Conservation (phyloP, 2,329 filamentous ascomycete genomes). For the Monosporascus sp. region DNA sequence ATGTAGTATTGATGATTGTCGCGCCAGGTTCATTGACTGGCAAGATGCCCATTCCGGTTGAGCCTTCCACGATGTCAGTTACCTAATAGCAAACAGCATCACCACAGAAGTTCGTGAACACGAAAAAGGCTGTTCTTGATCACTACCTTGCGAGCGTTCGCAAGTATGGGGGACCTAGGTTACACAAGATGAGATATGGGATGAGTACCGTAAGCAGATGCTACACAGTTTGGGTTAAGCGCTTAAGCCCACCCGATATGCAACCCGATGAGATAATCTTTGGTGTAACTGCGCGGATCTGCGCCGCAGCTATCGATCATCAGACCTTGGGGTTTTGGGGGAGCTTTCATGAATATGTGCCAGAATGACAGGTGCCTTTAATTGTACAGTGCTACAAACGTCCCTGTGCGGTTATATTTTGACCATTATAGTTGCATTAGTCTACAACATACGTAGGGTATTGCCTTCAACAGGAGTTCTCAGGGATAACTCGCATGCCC, state of each 20-base stretch:
- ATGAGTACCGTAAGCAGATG: constrained; percentile 24
- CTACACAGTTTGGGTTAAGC: constrained; percentile 25
- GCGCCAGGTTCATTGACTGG: constrained; percentile 27
- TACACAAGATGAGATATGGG: constrained; percentile 21
- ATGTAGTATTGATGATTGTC: no score
- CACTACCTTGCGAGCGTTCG: constrained; percentile 21
- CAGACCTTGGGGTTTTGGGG: constrained; percentile 22
- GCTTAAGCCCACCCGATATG: constrained; percentile 22
- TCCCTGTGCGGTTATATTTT: no score
- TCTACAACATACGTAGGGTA: no score
- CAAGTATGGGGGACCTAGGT: constrained; percentile 10
- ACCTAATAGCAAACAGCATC: constrained; percentile 24
- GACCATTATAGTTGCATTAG: no score
- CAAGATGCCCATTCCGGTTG: constrained; percentile 25
- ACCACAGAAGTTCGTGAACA: constrained; percentile 22
- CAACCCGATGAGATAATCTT: constrained; percentile 24
- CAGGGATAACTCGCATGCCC: no score
- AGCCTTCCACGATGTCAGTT: constrained; percentile 28
- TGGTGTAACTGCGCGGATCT: constrained; percentile 21
- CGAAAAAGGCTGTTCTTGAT: constrained; percentile 22
- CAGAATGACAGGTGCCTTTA: no score
- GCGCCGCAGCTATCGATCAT: constrained; percentile 24
- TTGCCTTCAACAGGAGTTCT: no score
- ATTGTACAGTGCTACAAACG: no score
- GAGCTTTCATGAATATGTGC: neutral